phyloP scores from a whole-genome alignment of 2,329 filamentous ascomycete genomes.

The Amauroascus niger region DNA sequence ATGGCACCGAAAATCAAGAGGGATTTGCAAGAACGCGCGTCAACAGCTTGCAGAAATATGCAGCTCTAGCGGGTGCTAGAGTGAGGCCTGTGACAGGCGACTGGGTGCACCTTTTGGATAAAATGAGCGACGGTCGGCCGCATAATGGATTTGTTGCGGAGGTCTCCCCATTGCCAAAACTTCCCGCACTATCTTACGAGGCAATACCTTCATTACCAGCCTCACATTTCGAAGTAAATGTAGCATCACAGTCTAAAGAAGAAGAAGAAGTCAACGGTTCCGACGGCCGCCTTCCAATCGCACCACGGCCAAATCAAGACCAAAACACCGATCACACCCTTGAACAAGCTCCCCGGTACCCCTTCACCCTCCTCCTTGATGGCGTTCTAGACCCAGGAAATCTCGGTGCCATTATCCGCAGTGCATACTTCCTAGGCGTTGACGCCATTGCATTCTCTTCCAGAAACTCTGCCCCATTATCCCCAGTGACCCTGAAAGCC shows the following conservation, averaged over 20 bases:
- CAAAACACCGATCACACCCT: background rate
- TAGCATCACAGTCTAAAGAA: conserved; percentile 63
- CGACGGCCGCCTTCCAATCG: conserved; percentile 40
- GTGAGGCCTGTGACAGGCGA: conserved; percentile 52
- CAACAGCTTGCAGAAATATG: conserved; percentile 31
- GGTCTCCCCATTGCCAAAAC: conserved; percentile 67
- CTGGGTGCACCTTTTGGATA: conserved; percentile 43
- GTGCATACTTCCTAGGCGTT: conserved; percentile 81
- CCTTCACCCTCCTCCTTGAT: conserved; percentile 37
- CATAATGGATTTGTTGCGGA: conserved; percentile 89
- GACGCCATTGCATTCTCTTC: conserved; percentile 71
- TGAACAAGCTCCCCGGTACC: conserved; percentile 24
- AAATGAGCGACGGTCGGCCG: conserved; percentile 69
- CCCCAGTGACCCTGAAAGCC: conserved; percentile 71
- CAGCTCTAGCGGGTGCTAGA: conserved; percentile 39
- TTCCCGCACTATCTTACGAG: conserved; percentile 54
- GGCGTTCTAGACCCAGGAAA: conserved; percentile 72
- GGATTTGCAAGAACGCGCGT: conserved; percentile 6
- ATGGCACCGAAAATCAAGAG: conserved; percentile 42
- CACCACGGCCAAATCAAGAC: background rate
- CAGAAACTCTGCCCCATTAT: conserved; percentile 62
- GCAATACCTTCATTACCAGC: conserved; percentile 38
- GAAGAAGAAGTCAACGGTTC: conserved; percentile 64
- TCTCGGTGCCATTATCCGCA: conserved; percentile 77
- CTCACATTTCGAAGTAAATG: conserved; percentile 48